Evolutionary conservation across 305 asterid species (phyloP), one percentile per base, ranked within the genome.

Genomic region (Fraxinus latifolia): DNA sequence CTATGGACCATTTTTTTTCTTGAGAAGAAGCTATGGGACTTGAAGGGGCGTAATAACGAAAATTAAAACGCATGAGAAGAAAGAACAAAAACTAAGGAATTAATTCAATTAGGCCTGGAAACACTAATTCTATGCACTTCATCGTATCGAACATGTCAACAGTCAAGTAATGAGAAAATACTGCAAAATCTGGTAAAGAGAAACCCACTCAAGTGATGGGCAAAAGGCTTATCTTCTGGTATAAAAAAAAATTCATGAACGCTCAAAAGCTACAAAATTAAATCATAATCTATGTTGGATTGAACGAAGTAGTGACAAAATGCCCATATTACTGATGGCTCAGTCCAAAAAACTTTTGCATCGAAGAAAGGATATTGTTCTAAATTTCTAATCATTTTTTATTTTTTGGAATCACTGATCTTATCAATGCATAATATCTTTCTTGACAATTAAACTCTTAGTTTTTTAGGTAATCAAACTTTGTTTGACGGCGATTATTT

Each of bases 351-450:
- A 32, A 21, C 25, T 79, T 19, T 25, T n/a, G 44, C 23, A 33
- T 34, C 1, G 17, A 11, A 47, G 17, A 21, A 17, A 25, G 4
- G 55, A 42, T 32, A 21, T 55, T 74, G 19, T n/a, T 12, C 2
- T 62, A 11, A 76, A 74, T 44, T 62, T 76, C 71, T 76, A 17
- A 25, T 74, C 39, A 17, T 74, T 19, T 1, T 36, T 42, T 67
- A 74, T 65, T 32, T 80, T 21, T 60, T 81, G 21, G 70, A 78
- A 78, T 84, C 71, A 81, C 33, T 44, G 65, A 73, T 62, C 60
- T 74, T 19, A 44, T 42, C 82, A 74, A 79, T 75, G 79, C 77
- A 42, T 58, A 81, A 33, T 77, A 71, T 80, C 88, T 85, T 17
- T 85, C 29, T 77, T 82, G 84, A 85, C 82, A 65, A 77, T 32